Evolutionary conservation across 176 grass and related monocot species (phyloP).

Genomic region (Musa beccarii): DNA sequence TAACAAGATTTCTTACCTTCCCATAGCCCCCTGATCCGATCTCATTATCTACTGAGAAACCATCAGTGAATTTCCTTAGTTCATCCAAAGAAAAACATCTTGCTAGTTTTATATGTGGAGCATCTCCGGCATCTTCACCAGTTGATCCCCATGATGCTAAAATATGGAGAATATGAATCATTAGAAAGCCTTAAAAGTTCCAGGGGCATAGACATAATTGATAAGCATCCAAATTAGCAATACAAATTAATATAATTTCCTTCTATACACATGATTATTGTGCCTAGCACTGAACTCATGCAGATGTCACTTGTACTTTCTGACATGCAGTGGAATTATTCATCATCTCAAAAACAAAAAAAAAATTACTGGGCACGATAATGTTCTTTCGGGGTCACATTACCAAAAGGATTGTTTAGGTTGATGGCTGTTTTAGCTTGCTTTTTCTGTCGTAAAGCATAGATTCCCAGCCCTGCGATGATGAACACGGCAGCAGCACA

Average conservation of each 20-base stretch:
- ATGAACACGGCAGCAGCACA: slow-evolving; percentile 24
- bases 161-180: slow-evolving; percentile 16
- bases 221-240: no score
- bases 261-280: no score
- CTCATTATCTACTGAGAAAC: slow-evolving; percentile 59
- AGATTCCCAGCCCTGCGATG: slow-evolving; percentile 29
- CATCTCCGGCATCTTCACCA: slow-evolving; percentile 48
- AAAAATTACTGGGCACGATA: not conserved
- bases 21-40: slow-evolving; percentile 79
- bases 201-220: no score
- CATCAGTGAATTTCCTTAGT: slow-evolving; percentile 55
- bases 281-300: no score
- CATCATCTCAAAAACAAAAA: no score
- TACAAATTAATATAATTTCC: no score
- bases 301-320: no score
- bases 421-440: slow-evolving; percentile 55
- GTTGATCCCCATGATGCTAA: slow-evolving; percentile 64
- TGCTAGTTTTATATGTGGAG: slow-evolving; percentile 65
- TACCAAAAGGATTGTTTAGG: slow-evolving; percentile 86
- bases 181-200: not conserved
- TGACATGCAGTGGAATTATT: no score
- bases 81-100: slow-evolving; percentile 71
- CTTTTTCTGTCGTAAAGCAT: slow-evolving; percentile 49
- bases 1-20: slow-evolving; percentile 37
- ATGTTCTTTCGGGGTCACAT: not conserved